Base-by-base conservation (phyloP, 1,284 basidiomycete genomes). In the Cerioporus squamosus region DNA sequence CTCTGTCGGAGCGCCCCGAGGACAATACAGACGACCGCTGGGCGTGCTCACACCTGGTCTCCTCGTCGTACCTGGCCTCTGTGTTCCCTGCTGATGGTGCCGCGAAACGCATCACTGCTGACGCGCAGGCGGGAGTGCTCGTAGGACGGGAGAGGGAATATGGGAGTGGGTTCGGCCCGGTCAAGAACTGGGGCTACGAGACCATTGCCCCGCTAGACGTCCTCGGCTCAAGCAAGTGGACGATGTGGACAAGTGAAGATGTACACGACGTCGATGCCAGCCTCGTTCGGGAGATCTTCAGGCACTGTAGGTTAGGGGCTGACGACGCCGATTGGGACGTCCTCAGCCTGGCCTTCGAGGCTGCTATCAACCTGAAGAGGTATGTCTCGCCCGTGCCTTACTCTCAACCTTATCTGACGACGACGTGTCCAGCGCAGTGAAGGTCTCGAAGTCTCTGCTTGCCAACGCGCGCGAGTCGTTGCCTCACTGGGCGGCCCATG, bases 401-500 rank as follows among this genome's bases (percentile, higher is more conserved):
- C 22, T 9, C 36, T 55, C 49, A 33, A 33, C 23, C 48, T 52
- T 53, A 64, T 55, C 63, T 55, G 54, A 45, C 57, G 59, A 17
- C 59, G 36, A 24, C n/a, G n/a, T 33, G 2, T 62, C 22, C 22
- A 94, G 91, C 59, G 88, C 92, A 8, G 63, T 87, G 51, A 94
- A 91, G 70, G 73, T 86, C 26, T 95, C 93, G 10, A 91, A 90
- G 57, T 72, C 74, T 0, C 77, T 94, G 18, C 81, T 97, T 15
- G 83, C 90, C 0, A 70, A 68, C 1, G 77, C 84, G 47, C 85
- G 83, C 17, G 81, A 88, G 46, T 93, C 94, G 15, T 70, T 94
- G 24, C 72, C 76, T 0, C 86, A 89, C 44, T 97, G 95, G 94
- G 82, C 84, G 43, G 83, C 83, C 2, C 95, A 97, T 74, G 94